Percentiles rank a stretch among this genome's conserved stretches.
Evolutionary conservation across 192 early-diverging fungal genomes (phyloP).

Genomic region (Coemansia sp.): DNA sequence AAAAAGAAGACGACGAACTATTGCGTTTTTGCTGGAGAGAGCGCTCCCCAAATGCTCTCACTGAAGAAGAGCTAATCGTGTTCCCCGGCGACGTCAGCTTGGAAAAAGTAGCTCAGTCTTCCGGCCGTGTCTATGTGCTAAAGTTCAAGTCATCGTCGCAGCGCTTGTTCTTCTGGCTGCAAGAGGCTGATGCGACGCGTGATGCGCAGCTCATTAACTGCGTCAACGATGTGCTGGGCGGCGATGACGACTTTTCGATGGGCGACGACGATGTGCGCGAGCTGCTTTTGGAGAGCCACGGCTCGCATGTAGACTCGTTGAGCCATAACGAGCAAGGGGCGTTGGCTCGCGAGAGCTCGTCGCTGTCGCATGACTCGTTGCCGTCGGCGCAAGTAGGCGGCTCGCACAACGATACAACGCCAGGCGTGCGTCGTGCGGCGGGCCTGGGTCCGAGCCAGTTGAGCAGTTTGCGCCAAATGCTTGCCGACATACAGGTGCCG

Average conservation of each 20-base stretch:
- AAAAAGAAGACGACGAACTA: slow-evolving; percentile 64
- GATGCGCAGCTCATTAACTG: slow-evolving; percentile 58
- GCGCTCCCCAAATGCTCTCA: slow-evolving; percentile 25
- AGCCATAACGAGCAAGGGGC: slow-evolving; percentile 45
- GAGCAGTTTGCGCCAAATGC: slow-evolving; percentile 30
- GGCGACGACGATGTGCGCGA: neutral
- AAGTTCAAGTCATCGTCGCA: slow-evolving; percentile 79
- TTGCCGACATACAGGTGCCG: slow-evolving; percentile 29
- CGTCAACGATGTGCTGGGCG: slow-evolving; percentile 64
- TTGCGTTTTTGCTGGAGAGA: slow-evolving; percentile 84
- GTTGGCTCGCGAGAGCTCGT: slow-evolving; percentile 28
- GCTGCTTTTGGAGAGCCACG: slow-evolving; percentile 9
- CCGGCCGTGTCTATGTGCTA: slow-evolving; percentile 77
- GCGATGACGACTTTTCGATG: slow-evolving; percentile 4
- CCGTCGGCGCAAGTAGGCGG: slow-evolving; percentile 43
- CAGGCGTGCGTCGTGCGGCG: neutral
- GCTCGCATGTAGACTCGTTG: slow-evolving; percentile 28
- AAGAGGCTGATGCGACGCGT: slow-evolving; percentile 61
- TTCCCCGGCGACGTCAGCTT: slow-evolving; percentile 78
- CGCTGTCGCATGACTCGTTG: slow-evolving; percentile 11
- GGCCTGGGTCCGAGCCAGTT: slow-evolving; percentile 24
- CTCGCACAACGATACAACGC: slow-evolving; percentile 26
- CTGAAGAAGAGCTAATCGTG: slow-evolving; percentile 67
- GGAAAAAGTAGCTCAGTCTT: slow-evolving; percentile 54
- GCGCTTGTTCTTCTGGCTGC: slow-evolving; percentile 85